Conservation (phyloP, 306 rosid species). For the Abrus pulchellus region DNA sequence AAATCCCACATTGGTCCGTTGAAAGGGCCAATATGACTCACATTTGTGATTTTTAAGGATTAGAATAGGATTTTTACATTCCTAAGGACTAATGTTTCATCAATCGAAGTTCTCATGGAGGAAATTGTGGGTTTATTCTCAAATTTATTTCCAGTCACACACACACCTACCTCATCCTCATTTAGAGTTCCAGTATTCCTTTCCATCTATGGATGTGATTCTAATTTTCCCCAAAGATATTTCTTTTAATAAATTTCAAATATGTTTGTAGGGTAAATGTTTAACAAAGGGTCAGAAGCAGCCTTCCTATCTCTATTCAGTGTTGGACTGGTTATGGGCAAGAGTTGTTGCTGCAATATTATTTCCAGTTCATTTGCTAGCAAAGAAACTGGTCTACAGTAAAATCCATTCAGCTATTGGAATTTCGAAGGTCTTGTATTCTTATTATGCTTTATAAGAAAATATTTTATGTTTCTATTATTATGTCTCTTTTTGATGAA, state of each 20-base stretch:
- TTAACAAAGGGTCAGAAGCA: slow-evolving; percentile 68
- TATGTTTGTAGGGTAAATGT: slow-evolving; percentile 73
- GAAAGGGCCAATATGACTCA: not conserved
- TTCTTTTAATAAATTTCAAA: slow-evolving; percentile 39
- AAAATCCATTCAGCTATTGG: slow-evolving; percentile 86
- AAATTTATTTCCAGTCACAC: not conserved
- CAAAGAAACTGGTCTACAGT: slow-evolving; percentile 75
- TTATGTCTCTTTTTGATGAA: slow-evolving; percentile 18
- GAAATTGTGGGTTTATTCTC: not conserved
- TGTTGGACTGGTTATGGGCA: slow-evolving; percentile 86
- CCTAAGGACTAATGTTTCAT: not conserved
- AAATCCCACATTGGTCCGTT: not conserved
- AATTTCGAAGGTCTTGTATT: slow-evolving; percentile 67
- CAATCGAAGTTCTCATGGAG: not conserved
- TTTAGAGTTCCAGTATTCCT: not conserved
- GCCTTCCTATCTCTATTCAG: slow-evolving; percentile 64
- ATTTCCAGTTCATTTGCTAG: slow-evolving; percentile 84
- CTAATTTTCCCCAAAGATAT: slow-evolving; percentile 25
- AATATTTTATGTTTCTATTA: slow-evolving; percentile 17
- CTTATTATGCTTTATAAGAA: slow-evolving; percentile 28
- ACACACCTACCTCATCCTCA: not conserved
- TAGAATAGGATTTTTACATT: not conserved
- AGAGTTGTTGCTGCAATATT: slow-evolving; percentile 71
- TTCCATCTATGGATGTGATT: not conserved
- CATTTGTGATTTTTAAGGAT: not conserved